Percentiles rank a stretch among this genome's conserved stretches.
Evolutionary conservation across 2,329 filamentous ascomycete species (phyloP).

Genomic region (Bipolaris sorokiniana): DNA sequence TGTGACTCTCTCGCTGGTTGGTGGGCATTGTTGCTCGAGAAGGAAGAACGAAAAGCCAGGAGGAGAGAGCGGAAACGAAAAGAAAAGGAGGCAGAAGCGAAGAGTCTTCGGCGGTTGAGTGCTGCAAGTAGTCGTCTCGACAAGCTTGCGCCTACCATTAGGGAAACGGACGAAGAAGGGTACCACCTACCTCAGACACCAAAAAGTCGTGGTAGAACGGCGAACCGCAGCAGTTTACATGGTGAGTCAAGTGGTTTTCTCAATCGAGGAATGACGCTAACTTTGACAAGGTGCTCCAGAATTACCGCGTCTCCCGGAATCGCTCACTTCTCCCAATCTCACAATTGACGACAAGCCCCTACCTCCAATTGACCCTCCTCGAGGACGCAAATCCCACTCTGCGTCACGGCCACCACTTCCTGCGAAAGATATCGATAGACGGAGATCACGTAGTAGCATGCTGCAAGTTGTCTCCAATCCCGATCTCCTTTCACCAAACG

Average conservation of each 20-base stretch:
- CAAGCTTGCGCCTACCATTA: slow-evolving; percentile 75
- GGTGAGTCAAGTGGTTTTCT: slow-evolving; percentile 28
- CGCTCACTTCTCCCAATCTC: slow-evolving; percentile 49
- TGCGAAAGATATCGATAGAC: slow-evolving; percentile 75
- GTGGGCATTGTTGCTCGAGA: slow-evolving; percentile 95
- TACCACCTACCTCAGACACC: slow-evolving; percentile 61
- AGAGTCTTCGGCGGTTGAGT: slow-evolving; percentile 80
- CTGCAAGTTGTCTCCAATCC: slow-evolving; percentile 81
- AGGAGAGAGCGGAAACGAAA: slow-evolving; percentile 81
- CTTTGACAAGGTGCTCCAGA: slow-evolving; percentile 63
- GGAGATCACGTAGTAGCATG: slow-evolving; percentile 80
- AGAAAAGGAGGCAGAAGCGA: slow-evolving; percentile 81
- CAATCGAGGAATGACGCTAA: slow-evolving; percentile 37
- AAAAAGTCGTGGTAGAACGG: slow-evolving; percentile 75
- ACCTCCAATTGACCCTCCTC: slow-evolving; percentile 80
- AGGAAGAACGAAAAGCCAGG: slow-evolving; percentile 85
- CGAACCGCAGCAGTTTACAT: slow-evolving; percentile 69
- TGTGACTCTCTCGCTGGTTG: slow-evolving; percentile 92
- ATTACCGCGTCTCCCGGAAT: slow-evolving; percentile 77
- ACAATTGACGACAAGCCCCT: slow-evolving; percentile 56
- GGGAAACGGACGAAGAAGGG: slow-evolving; percentile 80
- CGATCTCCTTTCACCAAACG: slow-evolving; percentile 64
- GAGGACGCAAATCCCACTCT: slow-evolving; percentile 75
- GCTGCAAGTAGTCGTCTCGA: slow-evolving; percentile 88
- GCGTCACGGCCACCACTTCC: slow-evolving; percentile 81